Percentiles rank a stretch among this genome's conserved stretches.
These are phyloP conservation scores for Seminavis robusta DNA, from an alignment of 108 stramenopile species.

Conservation along the genomic window DNA sequence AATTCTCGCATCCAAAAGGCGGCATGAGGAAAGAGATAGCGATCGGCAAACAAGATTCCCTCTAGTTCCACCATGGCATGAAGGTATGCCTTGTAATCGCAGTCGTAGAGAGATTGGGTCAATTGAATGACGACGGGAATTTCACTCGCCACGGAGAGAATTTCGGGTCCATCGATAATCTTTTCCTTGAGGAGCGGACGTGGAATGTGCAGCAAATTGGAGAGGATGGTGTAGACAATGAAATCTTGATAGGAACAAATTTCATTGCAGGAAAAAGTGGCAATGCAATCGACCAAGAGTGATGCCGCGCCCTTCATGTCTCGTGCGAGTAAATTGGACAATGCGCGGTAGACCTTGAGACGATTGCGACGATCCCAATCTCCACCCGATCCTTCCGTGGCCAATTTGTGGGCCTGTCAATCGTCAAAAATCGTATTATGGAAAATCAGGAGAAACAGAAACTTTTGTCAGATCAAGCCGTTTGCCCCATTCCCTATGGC, in stretches of 20 bases:
- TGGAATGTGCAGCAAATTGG: constrained; percentile 82
- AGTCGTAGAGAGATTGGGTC: constrained; percentile 87
- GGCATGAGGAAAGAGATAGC: constrained; percentile 85
- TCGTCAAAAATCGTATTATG: no score
- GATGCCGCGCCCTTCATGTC: constrained; percentile 84
- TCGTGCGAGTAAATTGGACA: constrained; percentile 69
- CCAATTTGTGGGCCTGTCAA: constrained; percentile 63
- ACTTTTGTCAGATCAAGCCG: no score
- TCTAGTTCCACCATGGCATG: constrained; percentile 87
- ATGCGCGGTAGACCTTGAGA: constrained; percentile 90
- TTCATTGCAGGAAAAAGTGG: constrained; percentile 96
- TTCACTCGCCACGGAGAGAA: constrained; percentile 79
- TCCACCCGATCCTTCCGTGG: constrained; percentile 77
- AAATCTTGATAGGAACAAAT: constrained; percentile 92
- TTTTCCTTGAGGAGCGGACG: constrained; percentile 87
- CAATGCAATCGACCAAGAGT: constrained; percentile 89
- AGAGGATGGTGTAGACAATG: constrained; percentile 87
- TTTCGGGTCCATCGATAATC: constrained; percentile 96
- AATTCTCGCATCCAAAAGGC: constrained; percentile 90
- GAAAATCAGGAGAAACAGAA: no score
- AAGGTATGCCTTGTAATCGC: constrained; percentile 93
- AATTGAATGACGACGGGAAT: constrained; percentile 78
- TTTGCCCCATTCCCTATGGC: constrained; percentile 20
- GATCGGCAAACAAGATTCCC: constrained; percentile 67
- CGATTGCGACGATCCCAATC: constrained; percentile 99